Percentiles rank a stretch among this genome's conserved stretches.
phyloP scores from a whole-genome alignment of 176 grass and related monocot species.

The Coix lacrymajobi region DNA sequence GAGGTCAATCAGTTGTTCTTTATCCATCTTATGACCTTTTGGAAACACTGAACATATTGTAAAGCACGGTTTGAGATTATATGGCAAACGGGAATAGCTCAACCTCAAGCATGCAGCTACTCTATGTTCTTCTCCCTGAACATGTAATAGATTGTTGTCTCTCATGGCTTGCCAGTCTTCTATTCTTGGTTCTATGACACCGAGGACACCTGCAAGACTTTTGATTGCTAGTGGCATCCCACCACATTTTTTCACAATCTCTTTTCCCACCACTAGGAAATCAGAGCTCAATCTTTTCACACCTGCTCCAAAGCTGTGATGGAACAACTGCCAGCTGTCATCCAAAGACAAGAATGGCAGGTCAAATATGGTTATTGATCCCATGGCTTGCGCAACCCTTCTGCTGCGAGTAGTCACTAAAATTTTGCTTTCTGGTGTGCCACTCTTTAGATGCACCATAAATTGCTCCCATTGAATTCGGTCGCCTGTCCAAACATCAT shows the following conservation, averaged over 20 bases:
- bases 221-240: slow-evolving; percentile 35
- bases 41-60: slow-evolving; percentile 18
- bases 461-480: background rate
- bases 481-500: slow-evolving; percentile 23
- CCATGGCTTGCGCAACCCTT: background rate
- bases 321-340: background rate
- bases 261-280: slow-evolving; percentile 1
- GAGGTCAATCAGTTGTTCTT: slow-evolving; percentile 23
- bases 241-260: slow-evolving; percentile 29
- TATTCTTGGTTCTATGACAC: background rate
- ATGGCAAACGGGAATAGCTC: slow-evolving; percentile 24
- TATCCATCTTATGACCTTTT: background rate
- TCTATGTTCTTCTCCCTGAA: background rate
- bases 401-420: slow-evolving; percentile 11
- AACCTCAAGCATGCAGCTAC: slow-evolving; percentile 10
- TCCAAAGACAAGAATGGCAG: background rate
- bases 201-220: background rate
- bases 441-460: background rate
- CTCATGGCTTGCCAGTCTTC: slow-evolving; percentile 3
- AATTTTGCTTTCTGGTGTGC: background rate
- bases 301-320: background rate
- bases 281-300: too few relatives aligned
- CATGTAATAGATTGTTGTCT: slow-evolving; percentile 3
- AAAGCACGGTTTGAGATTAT: slow-evolving; percentile 24
- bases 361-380: background rate